Evolutionary conservation across 192 early-diverging fungal species (phyloP).

Genomic region (Lunasporangiospora selenospora): DNA sequence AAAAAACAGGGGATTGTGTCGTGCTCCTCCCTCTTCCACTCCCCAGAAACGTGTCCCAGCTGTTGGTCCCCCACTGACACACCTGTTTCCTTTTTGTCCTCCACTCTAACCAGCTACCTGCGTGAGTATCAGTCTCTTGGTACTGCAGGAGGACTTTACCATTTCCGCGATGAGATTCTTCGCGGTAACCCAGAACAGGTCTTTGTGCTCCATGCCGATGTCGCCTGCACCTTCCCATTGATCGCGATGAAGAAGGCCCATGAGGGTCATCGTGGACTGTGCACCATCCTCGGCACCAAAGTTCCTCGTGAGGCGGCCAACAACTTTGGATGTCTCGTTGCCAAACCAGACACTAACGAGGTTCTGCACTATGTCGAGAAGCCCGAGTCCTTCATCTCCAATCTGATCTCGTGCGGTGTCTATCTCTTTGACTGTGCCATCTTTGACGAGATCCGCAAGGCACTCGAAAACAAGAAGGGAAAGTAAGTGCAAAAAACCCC

Average conservation of each 20-base stretch:
- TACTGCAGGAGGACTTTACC: conserved; percentile 96
- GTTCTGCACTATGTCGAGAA: conserved; percentile 99
- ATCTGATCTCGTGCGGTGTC: conserved; percentile 94
- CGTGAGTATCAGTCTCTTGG: conserved; percentile 97
- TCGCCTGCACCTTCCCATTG: conserved; percentile 94
- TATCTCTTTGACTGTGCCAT: conserved; percentile 92
- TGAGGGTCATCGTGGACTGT: conserved; percentile 78
- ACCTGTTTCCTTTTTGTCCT: neutral
- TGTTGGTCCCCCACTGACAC: neutral
- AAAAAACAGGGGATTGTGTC: no score
- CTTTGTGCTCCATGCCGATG: conserved; percentile 97
- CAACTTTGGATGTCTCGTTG: conserved; percentile 93
- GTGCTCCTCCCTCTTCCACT: no score
- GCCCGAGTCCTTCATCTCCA: conserved; percentile 94
- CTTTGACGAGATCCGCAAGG: conserved; percentile 84
- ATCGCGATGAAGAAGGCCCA: conserved; percentile 86
- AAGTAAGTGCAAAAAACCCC: conserved; percentile 49
- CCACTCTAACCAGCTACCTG: conserved; percentile 87
- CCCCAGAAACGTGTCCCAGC: no score
- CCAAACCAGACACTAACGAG: conserved; percentile 86
- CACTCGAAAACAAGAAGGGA: conserved; percentile 73
- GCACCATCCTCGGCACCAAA: conserved; percentile 91
- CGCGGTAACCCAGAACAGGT: conserved; percentile 90
- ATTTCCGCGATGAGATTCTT: conserved; percentile 98
- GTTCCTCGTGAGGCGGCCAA: conserved; percentile 78